Evolutionary conservation across 257 asterid genomes (phyloP), one percentile per base, ranked within the genome.

Genomic region (Solanum neorickii): DNA sequence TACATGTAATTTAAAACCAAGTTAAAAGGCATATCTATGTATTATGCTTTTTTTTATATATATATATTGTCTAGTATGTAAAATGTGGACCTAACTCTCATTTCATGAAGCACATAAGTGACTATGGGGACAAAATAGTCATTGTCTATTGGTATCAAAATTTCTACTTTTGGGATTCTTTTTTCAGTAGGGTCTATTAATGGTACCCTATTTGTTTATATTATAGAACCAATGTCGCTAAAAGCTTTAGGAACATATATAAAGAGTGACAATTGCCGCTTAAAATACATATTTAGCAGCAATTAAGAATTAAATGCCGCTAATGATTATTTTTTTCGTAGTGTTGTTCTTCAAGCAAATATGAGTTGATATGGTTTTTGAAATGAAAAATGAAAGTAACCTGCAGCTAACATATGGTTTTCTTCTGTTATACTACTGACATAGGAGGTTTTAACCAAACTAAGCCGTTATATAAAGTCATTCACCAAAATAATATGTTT

Each of bases 81-180:
- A 83, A 62, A 89, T 86, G 83, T 91, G 93, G 93, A 86, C 93
- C 91, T 89, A 49, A 65, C 33, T 66, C 25, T 44, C 29, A 86
- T 88, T 87, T 85, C 86, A 87, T 87, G 88, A 46, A 70, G 73
- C 84, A 76, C 52, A 87, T 78, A 44, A 60, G 60, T 65, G 85
- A 18, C 84, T 62, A 80, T 83, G 14, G 72, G 89, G 91, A 84
- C 90, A 87, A 41, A 47, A 84, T 80, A 87, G 94, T 90, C 96
- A 78, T 87, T 90, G 88, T 92, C 94, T 72, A 12, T 75, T 41
- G 20, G 82, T n/a, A 75, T 75, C 82, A 75, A 75, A 39, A 23
- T 13, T 21, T 23, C 52, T 39, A 41, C 35, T 42, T 76, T 76
- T 16, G 23, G 23, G 6, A 76, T 20, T 56, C 25, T 56, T 12